These are phyloP conservation scores for Botryobasidium botryosum DNA, from an alignment of 768 basidiomycete genomes.

Conservation along the genomic window DNA sequence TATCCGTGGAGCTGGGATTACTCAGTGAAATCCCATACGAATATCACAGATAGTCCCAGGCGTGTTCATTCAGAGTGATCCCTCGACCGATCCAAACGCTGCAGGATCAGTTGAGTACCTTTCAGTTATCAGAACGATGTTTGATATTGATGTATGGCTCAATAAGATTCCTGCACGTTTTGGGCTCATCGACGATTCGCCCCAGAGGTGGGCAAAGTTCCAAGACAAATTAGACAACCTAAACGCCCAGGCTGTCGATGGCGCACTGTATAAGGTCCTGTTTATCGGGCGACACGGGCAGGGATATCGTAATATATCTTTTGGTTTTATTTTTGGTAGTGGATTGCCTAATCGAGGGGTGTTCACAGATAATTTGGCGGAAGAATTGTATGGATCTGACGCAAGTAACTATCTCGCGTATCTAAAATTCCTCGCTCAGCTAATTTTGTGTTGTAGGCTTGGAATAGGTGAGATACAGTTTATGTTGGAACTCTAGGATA, in stretches of 20 bases:
- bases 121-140: background rate
- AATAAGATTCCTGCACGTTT: slow-evolving; percentile 37
- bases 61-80: slow-evolving; percentile 29
- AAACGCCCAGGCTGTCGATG: slow-evolving; percentile 25
- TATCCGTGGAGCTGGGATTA: too few species aligned
- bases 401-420: slow-evolving; percentile 16
- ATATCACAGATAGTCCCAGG: slow-evolving; percentile 24
- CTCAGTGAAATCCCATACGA: too few species aligned
- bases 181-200: slow-evolving; percentile 36
- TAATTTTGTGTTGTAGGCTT: slow-evolving; percentile 22
- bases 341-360: slow-evolving; percentile 1
- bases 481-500: background rate
- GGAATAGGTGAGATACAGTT: slow-evolving; percentile 36
- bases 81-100: slow-evolving; percentile 14
- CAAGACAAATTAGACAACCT: slow-evolving; percentile 27
- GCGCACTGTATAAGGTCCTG: slow-evolving; percentile 41
- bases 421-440: background rate
- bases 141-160: background rate
- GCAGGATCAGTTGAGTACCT: slow-evolving; percentile 19
- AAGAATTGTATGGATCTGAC: slow-evolving; percentile 35
- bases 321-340: background rate
- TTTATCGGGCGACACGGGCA: slow-evolving; percentile 56
- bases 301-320: slow-evolving; percentile 39
- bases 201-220: slow-evolving; percentile 35
- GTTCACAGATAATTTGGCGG: slow-evolving; percentile 59